phyloP scores from a whole-genome alignment of 2,329 filamentous ascomycete genomes.

The Blastomyces percursus region DNA sequence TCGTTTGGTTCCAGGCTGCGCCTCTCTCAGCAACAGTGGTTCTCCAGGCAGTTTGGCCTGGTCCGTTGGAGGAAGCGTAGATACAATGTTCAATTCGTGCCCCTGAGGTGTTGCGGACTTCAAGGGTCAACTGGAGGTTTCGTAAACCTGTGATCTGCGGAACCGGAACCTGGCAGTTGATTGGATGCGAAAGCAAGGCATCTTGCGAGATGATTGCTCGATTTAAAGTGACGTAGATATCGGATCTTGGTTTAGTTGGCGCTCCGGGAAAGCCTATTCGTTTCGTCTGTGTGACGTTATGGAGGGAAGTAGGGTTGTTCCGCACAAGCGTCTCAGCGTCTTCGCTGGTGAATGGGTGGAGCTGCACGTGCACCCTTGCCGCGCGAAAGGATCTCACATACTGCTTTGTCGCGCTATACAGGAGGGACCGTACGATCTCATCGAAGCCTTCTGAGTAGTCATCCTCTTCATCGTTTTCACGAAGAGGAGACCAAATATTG shows the following conservation, averaged over 20 bases:
- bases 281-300: constrained; percentile 66
- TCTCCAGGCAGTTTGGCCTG: constrained; percentile 73
- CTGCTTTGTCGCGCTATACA: constrained; percentile 59
- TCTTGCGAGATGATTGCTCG: constrained; percentile 65
- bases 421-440: constrained; percentile 59
- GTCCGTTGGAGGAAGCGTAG: constrained; percentile 69
- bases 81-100: constrained; percentile 82
- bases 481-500: constrained; percentile 61
- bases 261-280: constrained; percentile 93
- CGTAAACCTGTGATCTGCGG: constrained; percentile 53
- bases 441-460: constrained; percentile 58
- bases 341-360: constrained; percentile 64
- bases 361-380: constrained; percentile 66
- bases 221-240: constrained; percentile 84
- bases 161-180: constrained; percentile 69
- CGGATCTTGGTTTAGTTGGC: constrained; percentile 75
- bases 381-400: constrained; percentile 63
- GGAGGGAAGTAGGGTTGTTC: constrained; percentile 75
- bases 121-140: constrained; percentile 79
- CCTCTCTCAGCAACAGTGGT: constrained; percentile 70
- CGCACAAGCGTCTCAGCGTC: constrained; percentile 75
- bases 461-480: constrained; percentile 45
- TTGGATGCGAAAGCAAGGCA: constrained; percentile 54
- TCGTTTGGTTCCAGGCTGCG: constrained; percentile 76
- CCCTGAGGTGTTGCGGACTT: constrained; percentile 69